Evolutionary conservation across 352 stramenopile genomes (phyloP), one percentile per base, ranked within the genome.

Genomic region (Saprolegnia parasitica): DNA sequence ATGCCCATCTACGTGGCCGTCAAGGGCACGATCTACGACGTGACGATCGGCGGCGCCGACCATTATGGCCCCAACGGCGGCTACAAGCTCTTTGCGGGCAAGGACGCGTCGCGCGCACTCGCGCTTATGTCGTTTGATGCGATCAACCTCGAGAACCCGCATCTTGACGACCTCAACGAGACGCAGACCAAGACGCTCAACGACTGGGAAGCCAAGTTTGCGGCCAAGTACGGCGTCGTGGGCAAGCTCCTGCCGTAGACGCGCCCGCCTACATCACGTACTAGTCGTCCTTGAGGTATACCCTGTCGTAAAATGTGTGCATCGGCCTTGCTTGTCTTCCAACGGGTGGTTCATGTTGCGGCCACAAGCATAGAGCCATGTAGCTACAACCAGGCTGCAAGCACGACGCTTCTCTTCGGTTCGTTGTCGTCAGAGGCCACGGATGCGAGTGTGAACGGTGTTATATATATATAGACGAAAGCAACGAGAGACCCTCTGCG

Each of bases 161-260:
- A 78, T 72, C 79, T 98, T 42, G 87, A 89, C 46, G 91, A 97
- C 77, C 81, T 99, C 58, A 91, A 86, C 4, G 89, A 97, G 54
- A 87, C 90, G 71, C 89, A 99, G 75, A 74, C 86, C 54, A 96
- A 98, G 75, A 95, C 97, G 42, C 86, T 99, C 50, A 78, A 78
- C 9, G 96, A 99, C 77, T 99, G 97, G 97, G 92, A 97, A 65
- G 89, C 90, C 65, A 98, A 98, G 73, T 98, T 99, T 76, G 79
- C 90, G 65, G 78, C 91, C 49, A 96, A 96, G 72, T 99, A 99
- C 79, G 90, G 93, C 16, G 83, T 98, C 58, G 93, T 99, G 13
- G 91, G 90, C 57, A 93, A 92, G 24, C 56, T 86, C 16, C n/a
- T 73, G n/a, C 26, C 23, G 20, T 67, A 56, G 23, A 65, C 32